A percentile compares a stretch with the other conserved stretches of the same genome.
Conservation (phyloP, 1,284 basidiomycete species). For the Entoloma clypeatum region DNA sequence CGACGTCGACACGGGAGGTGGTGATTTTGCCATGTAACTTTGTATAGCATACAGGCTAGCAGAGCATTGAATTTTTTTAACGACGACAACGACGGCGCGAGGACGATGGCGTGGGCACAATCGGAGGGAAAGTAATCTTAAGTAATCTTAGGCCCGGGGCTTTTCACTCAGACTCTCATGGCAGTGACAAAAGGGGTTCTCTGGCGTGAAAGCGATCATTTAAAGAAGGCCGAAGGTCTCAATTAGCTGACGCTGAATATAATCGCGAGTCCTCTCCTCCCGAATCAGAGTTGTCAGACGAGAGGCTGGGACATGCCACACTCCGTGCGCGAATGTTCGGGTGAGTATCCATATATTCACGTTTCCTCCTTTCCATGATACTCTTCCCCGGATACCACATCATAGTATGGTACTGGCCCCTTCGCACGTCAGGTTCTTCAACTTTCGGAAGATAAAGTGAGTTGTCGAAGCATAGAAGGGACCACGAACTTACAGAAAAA, state of each 20-base stretch:
- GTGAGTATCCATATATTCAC: constrained; percentile 9
- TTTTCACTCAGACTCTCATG: too few species aligned
- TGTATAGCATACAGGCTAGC: too few species aligned
- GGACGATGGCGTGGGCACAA: too few species aligned
- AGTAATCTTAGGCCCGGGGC: too few species aligned
- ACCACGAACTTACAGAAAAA: constrained; percentile 8
- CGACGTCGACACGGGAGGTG: too few species aligned
- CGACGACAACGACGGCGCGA: too few species aligned
- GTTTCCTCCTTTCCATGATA: constrained; percentile 5
- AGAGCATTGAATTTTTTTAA: too few species aligned
- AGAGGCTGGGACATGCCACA: constrained; percentile 9
- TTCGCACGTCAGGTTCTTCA: constrained; percentile 1
- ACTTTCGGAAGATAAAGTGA: constrained; percentile 1
- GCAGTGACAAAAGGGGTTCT: constrained; percentile 7
- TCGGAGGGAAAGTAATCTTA: too few species aligned
- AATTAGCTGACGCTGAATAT: constrained; percentile 2
- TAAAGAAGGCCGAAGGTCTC: constrained; percentile 1
- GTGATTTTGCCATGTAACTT: too few species aligned
- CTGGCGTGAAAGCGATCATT: constrained; percentile 6
- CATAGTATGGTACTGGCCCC: constrained; percentile 2
- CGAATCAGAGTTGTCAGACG: constrained; percentile 7
- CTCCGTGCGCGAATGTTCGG: constrained; percentile 9
- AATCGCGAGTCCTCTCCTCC: constrained; percentile 5
- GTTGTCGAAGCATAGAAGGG: background rate
- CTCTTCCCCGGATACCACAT: constrained; percentile 5